Conservation (phyloP, 2,329 filamentous ascomycete genomes). For the Cadophora malorum region DNA sequence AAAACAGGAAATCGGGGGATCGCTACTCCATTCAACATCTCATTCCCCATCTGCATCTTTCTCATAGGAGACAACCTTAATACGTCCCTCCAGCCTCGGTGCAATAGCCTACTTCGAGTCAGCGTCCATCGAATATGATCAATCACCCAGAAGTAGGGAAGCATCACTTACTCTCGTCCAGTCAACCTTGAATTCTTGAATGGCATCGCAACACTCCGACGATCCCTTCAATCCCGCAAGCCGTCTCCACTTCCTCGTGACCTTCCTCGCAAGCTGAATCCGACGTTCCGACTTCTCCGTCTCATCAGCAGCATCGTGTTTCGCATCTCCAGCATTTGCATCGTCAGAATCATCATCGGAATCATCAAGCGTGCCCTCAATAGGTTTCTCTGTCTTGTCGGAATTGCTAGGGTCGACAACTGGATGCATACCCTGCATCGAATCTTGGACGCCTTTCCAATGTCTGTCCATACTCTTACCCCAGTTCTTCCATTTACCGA, state of each 20-base stretch:
- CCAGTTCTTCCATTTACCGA: slow-evolving; percentile 29
- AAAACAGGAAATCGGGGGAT: neutral
- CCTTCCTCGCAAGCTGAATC: slow-evolving; percentile 26
- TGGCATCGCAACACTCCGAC: slow-evolving; percentile 24
- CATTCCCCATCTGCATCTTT: neutral
- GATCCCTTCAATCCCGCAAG: slow-evolving; percentile 25
- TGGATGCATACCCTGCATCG: slow-evolving; percentile 18
- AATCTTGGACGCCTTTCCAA: slow-evolving; percentile 28
- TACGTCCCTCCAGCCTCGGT: slow-evolving; percentile 26
- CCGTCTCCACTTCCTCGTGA: slow-evolving; percentile 30
- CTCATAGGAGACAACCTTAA: slow-evolving; percentile 11
- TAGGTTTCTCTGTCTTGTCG: neutral
- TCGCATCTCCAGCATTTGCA: neutral
- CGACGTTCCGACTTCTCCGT: slow-evolving; percentile 18
- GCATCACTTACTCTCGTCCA: slow-evolving; percentile 24
- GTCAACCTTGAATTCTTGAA: slow-evolving; percentile 25
- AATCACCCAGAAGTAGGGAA: no score
- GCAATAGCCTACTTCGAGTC: slow-evolving; percentile 24
- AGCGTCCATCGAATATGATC: no score
- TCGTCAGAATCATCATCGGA: slow-evolving; percentile 19
- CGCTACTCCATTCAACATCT: neutral
- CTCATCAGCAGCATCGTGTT: neutral
- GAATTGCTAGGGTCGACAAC: slow-evolving; percentile 13
- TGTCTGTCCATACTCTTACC: slow-evolving; percentile 29
- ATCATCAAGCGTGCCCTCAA: slow-evolving; percentile 20